These are phyloP conservation scores for Aspergillus persii DNA, from an alignment of 2,329 filamentous ascomycete genomes.

Conservation along the genomic window DNA sequence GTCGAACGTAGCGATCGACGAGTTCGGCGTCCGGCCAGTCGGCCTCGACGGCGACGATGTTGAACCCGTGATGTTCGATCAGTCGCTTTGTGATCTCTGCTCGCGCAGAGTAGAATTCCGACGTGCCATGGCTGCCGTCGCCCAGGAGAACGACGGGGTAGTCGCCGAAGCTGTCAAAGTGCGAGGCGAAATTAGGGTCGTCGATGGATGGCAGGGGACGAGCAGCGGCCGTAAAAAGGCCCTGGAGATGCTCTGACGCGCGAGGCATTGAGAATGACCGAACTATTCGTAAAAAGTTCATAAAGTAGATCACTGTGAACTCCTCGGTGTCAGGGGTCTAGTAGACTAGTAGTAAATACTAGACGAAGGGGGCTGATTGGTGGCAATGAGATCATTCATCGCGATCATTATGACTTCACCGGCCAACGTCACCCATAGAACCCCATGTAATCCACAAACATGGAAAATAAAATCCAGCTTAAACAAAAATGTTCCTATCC, in stretches of 20 bases:
- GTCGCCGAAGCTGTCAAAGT: slow-evolving; percentile 42
- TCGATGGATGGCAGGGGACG: slow-evolving; percentile 37
- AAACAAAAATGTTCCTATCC: not conserved
- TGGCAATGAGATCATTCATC: slow-evolving; percentile 19
- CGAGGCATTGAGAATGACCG: slow-evolving; percentile 18
- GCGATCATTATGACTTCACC: slow-evolving; percentile 34
- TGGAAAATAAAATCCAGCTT: not conserved
- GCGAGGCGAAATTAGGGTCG: slow-evolving; percentile 37
- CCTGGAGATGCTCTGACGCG: slow-evolving; percentile 24
- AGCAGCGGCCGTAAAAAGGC: slow-evolving; percentile 35
- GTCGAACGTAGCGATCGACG: slow-evolving; percentile 52
- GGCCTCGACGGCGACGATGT: slow-evolving; percentile 51
- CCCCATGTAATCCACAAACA: no score
- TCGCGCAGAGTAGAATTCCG: slow-evolving; percentile 54
- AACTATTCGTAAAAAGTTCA: no score
- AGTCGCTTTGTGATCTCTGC: slow-evolving; percentile 53
- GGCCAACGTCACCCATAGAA: not conserved
- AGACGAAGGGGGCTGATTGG: not conserved
- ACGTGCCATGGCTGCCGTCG: slow-evolving; percentile 53
- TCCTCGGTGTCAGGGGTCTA: no score
- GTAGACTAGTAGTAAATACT: no score
- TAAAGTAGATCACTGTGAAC: no score
- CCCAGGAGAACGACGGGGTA: slow-evolving; percentile 46
- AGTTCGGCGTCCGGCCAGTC: slow-evolving; percentile 56
- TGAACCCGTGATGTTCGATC: slow-evolving; percentile 52